Evolutionary conservation across 2,329 filamentous ascomycete species (phyloP), one percentile per base, ranked within the genome.

Genomic region (Keithomyces neogunnii): DNA sequence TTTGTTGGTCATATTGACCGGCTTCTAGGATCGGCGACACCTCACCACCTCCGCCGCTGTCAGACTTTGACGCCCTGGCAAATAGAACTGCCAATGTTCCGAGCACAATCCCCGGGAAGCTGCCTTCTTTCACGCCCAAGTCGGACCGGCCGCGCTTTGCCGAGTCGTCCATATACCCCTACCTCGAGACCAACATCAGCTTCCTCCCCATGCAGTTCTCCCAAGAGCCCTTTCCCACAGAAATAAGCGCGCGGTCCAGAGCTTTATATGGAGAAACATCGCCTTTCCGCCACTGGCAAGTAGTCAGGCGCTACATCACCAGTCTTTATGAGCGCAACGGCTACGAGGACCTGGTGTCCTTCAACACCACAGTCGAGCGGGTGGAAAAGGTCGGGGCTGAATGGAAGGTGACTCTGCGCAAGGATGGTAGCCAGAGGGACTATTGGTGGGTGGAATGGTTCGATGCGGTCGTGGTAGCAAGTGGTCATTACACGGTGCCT

Each of bases 101-200:
- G 2, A 46, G 79, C 0, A 31, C 66, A 2, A 66, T 80, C 26
- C 80, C 80, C 0, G 51, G 64, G 2, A 53, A 57, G 0, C 63
- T 83, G 0, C 81, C 80, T 3, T 67, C 73, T 0, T 64, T 69
- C 49, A 69, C 70, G 0, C 69, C 73, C 0, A 69, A 68, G 40
- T 62, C 66, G 10, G 53, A 61, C 1, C 70, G 72, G 51, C 70
- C 74, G 19, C 75, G 80, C 2, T 82, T 77, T 58, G 65, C 70
- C 10, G 80, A 84, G 53, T 80, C 80, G 0, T 77, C 78, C 0
- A 71, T 85, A 19, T 85, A 85, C 56, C 78, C 80, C 0, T 75
- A 77, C 26, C 66, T 86, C n/a, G 80, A 86, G 60, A 86, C 81
- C 3, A 86, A 86, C 55, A 77, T 86, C 43, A 75, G 79, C 55